Evolutionary conservation across 1,284 basidiomycete genomes (phyloP).

Genomic region (Apiotrichum sp.): DNA sequence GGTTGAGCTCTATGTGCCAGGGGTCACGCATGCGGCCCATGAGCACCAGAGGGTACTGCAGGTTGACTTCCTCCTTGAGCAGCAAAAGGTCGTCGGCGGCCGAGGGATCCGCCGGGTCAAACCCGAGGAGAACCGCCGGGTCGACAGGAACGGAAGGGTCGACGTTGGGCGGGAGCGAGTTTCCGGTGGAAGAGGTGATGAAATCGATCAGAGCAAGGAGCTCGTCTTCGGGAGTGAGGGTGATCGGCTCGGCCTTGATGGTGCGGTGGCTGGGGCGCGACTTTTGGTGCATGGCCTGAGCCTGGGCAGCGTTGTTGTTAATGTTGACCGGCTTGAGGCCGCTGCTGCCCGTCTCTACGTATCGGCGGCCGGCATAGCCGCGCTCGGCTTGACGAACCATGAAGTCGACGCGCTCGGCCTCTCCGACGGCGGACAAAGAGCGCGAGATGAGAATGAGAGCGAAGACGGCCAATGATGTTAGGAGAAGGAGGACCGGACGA

Average conservation of each 20-base stretch:
- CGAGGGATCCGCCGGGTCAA: conserved; percentile 62
- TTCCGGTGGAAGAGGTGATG: conserved; percentile 68
- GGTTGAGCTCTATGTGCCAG: conserved; percentile 59
- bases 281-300: background rate
- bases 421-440: conserved; percentile 6
- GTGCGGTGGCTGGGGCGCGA: background rate
- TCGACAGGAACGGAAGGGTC: conserved; percentile 64
- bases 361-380: background rate
- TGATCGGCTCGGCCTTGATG: background rate
- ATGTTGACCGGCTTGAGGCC: conserved; percentile 1
- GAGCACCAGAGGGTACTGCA: conserved; percentile 67
- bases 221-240: conserved; percentile 52
- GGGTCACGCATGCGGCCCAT: conserved; percentile 62
- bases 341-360: background rate
- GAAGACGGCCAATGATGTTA: conserved; percentile 27
- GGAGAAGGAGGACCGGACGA: conserved; percentile 29
- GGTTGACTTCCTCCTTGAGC: conserved; percentile 55
- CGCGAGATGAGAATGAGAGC: conserved; percentile 22
- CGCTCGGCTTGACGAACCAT: background rate
- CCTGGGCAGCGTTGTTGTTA: background rate
- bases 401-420: conserved; percentile 4
- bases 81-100: conserved; percentile 47
- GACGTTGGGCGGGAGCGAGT: conserved; percentile 62
- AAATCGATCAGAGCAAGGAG: conserved; percentile 68
- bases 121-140: conserved; percentile 72